Base-by-base conservation (phyloP, 352 stramenopile species). In the Halophytophthora batemanensis region DNA sequence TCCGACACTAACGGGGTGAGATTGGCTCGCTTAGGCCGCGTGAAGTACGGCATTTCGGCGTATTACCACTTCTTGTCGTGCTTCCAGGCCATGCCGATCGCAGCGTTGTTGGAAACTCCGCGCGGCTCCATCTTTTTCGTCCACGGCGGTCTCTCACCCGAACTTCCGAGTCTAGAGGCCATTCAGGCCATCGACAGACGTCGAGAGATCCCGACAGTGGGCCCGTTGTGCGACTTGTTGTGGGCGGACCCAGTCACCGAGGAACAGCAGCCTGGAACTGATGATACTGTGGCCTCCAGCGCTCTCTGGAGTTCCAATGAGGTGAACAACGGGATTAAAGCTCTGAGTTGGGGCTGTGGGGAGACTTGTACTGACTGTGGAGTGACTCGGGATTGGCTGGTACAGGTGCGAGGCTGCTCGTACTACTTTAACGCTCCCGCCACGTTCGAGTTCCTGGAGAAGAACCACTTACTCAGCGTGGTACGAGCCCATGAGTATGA, bases 351-450 rank as follows among this genome's bases (percentile, higher is more conserved):
- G 21, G 25, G 22, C 6, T 36, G 17, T 14, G n/a, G 19, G 33
- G 28, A 45, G 10, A 34, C 31, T 10, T 49, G 3, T 17, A 22
- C 4, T 2, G 17, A 14, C n/a, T 4, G 40, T 42, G 38, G 38
- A 44, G 6, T 6, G 39, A 31, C 7, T 45, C 17, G 29, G 1
- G 39, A 1, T 7, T 22, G 12, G 15, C 31, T 28, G 18, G 37
- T 17, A 18, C 36, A 88, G 72, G 71, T 82, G 18, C 74, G 84
- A 37, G 84, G 82, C 1, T 93, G 81, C 55, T 93, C 80, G 29
- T 93, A 82, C 54, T 89, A 88, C 50, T 98, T 98, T 71, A 95
- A 91, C 23, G 80, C 87, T 14, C 37, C 64, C 2, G 84, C 85
- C 5, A 64, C 78, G 1, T 89, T 90, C 37, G 50, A 68, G 23